Evolutionary conservation across 768 basidiomycete species (phyloP).

Genomic region (Termitomyces sp.): DNA sequence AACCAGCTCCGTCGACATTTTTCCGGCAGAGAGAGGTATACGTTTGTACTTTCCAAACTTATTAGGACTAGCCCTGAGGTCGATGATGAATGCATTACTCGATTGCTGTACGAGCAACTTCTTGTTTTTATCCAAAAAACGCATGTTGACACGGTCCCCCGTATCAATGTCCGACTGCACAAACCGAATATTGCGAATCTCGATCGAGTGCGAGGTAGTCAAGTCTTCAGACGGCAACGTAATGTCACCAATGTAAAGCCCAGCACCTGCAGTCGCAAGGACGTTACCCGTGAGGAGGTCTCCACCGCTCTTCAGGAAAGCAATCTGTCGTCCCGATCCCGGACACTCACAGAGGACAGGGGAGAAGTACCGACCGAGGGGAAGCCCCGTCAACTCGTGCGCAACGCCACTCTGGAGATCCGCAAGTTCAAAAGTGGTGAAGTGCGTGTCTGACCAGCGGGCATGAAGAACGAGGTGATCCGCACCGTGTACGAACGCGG

Average conservation of each 20-base stretch:
- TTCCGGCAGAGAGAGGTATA: slow-evolving; percentile 44
- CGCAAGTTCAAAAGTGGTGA: slow-evolving; percentile 62
- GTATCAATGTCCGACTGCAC: slow-evolving; percentile 46
- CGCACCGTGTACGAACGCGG: slow-evolving; percentile 51
- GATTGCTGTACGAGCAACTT: slow-evolving; percentile 59
- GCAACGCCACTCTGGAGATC: slow-evolving; percentile 37
- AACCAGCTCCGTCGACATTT: slow-evolving; percentile 52
- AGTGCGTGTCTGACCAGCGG: slow-evolving; percentile 61
- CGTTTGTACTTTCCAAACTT: slow-evolving; percentile 43
- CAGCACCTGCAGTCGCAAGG: slow-evolving; percentile 56
- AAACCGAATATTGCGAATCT: slow-evolving; percentile 41
- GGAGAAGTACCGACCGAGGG: slow-evolving; percentile 60
- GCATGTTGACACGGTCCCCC: slow-evolving; percentile 40
- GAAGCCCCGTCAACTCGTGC: slow-evolving; percentile 49
- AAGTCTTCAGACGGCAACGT: slow-evolving; percentile 33
- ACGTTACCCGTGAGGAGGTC: slow-evolving; percentile 56
- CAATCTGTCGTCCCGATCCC: slow-evolving; percentile 40
- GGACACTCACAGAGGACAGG: slow-evolving; percentile 46
- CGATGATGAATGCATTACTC: slow-evolving; percentile 40
- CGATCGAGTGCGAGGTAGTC: slow-evolving; percentile 22
- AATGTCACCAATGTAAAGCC: slow-evolving; percentile 61
- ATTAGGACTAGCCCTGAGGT: slow-evolving; percentile 40
- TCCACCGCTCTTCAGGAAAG: slow-evolving; percentile 60
- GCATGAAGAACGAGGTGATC: slow-evolving; percentile 53
- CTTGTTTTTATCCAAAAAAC: slow-evolving; percentile 47